These are phyloP conservation scores for Russula griseocarnosa DNA, from an alignment of 768 basidiomycete genomes.

Conservation along the genomic window DNA sequence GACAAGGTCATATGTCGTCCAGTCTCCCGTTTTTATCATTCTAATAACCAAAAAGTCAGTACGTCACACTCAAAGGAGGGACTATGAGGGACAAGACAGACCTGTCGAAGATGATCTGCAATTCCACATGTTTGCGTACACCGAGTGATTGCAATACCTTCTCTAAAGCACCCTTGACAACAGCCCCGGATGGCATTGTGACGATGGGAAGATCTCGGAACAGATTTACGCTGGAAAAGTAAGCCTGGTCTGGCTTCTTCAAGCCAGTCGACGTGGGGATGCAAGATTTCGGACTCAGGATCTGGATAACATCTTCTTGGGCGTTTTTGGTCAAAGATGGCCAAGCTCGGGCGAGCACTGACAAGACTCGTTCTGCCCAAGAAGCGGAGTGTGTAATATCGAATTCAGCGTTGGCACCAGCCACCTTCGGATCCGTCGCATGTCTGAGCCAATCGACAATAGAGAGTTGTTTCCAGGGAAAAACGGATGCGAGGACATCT, in stretches of 20 bases:
- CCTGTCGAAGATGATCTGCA: constrained; percentile 91
- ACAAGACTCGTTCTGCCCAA: constrained; percentile 81
- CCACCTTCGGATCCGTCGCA: constrained; percentile 48
- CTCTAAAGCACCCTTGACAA: constrained; percentile 68
- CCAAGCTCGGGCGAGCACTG: constrained; percentile 68
- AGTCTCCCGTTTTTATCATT: constrained; percentile 86
- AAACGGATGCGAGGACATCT: constrained; percentile 47
- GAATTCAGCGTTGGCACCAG: constrained; percentile 44
- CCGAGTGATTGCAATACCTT: constrained; percentile 69
- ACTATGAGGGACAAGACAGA: constrained; percentile 32
- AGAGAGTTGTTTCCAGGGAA: constrained; percentile 78
- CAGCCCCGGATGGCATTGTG: constrained; percentile 56
- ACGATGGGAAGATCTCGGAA: constrained; percentile 89
- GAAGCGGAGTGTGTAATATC: constrained; percentile 60
- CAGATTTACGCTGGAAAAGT: constrained; percentile 81
- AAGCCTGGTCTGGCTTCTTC: constrained; percentile 64
- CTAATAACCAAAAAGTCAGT: constrained; percentile 37
- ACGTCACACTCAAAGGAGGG: not conserved
- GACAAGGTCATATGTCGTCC: constrained; percentile 80
- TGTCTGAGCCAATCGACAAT: constrained; percentile 72
- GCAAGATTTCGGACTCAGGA: constrained; percentile 45
- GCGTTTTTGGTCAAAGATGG: constrained; percentile 48
- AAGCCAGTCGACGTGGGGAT: constrained; percentile 62
- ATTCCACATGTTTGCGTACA: constrained; percentile 85
- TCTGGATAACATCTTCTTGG: constrained; percentile 41